These are phyloP conservation scores for Arthrocladium fulminans DNA, from an alignment of 2,329 filamentous ascomycete genomes.

Conservation along the genomic window DNA sequence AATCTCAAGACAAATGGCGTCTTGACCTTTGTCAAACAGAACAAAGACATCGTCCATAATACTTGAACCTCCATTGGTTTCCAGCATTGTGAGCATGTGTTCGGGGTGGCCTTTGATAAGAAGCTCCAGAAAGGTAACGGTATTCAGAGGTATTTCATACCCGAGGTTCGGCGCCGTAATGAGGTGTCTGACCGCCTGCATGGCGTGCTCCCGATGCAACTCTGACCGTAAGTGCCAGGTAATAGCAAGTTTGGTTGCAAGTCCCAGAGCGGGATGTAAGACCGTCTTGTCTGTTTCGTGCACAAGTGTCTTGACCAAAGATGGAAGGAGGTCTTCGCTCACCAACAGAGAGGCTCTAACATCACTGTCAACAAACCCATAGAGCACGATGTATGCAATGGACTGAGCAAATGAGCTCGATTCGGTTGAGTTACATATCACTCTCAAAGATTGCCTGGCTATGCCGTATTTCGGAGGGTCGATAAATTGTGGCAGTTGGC, in stretches of 20 bases:
- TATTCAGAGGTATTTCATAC: slow-evolving; percentile 7
- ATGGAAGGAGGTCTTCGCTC: slow-evolving; percentile 4
- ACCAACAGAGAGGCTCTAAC: slow-evolving; percentile 11
- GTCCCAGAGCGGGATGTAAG: slow-evolving; percentile 15
- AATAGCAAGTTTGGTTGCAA: slow-evolving; percentile 13
- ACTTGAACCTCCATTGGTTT: neutral
- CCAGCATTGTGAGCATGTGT: slow-evolving; percentile 1
- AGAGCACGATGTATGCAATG: slow-evolving; percentile 7
- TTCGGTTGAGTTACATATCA: neutral
- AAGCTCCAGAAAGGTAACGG: slow-evolving; percentile 6
- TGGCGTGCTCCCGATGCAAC: neutral
- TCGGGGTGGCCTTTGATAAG: slow-evolving; percentile 6
- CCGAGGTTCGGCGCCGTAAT: neutral
- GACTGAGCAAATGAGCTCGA: neutral
- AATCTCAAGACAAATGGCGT: slow-evolving; percentile 8
- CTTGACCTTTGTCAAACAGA: slow-evolving; percentile 4
- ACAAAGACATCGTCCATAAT: slow-evolving; percentile 2
- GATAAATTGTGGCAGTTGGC: slow-evolving; percentile 13
- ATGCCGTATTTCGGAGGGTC: slow-evolving; percentile 5
- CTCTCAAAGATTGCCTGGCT: neutral
- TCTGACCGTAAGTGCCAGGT: slow-evolving; percentile 1
- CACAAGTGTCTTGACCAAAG: neutral
- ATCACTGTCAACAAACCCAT: slow-evolving; percentile 15
- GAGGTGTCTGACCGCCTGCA: slow-evolving; percentile 4
- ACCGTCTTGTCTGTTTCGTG: slow-evolving; percentile 6